Conservation (phyloP, 2,329 filamentous ascomycete genomes). For the Microdochium bolleyi region DNA sequence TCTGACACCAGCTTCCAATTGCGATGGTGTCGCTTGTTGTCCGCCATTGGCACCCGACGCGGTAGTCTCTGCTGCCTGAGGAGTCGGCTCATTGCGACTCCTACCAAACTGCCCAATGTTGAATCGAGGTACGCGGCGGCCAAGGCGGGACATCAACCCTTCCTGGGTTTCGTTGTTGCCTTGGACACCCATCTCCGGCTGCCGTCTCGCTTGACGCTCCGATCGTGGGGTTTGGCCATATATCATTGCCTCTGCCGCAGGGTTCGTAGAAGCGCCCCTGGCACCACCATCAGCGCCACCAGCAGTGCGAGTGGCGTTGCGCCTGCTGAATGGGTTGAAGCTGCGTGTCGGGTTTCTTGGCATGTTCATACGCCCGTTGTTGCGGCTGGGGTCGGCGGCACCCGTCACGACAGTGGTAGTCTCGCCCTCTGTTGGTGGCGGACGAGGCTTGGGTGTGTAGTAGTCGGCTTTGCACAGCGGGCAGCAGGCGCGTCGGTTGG, state of each 20-base stretch:
- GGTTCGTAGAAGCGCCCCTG: neutral
- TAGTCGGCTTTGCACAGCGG: constrained; percentile 98
- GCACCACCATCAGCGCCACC: neutral
- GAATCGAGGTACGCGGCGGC: neutral
- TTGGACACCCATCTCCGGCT: neutral
- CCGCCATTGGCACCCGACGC: constrained; percentile 16
- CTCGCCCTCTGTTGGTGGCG: constrained; percentile 36
- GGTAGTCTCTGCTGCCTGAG: constrained; percentile 7
- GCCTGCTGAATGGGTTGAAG: constrained; percentile 20
- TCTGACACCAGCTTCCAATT: constrained; percentile 23
- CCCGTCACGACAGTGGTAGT: constrained; percentile 18
- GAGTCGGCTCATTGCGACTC: constrained; percentile 12
- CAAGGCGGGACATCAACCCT: constrained; percentile 2
- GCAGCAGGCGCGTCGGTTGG: constrained; percentile 87
- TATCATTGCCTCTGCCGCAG: neutral
- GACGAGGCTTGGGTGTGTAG: constrained; percentile 84
- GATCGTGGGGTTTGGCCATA: neutral
- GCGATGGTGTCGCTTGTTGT: constrained; percentile 17
- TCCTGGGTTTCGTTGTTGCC: neutral
- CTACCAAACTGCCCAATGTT: neutral
- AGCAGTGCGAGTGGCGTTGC: neutral
- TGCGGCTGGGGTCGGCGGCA: constrained; percentile 22
- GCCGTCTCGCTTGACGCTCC: neutral
- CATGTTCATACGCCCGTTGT: constrained; percentile 38
- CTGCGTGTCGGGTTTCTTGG: constrained; percentile 31